phyloP scores from a whole-genome alignment of 495 filamentous ascomycete genomes.

The Margaritispora aquatica region DNA sequence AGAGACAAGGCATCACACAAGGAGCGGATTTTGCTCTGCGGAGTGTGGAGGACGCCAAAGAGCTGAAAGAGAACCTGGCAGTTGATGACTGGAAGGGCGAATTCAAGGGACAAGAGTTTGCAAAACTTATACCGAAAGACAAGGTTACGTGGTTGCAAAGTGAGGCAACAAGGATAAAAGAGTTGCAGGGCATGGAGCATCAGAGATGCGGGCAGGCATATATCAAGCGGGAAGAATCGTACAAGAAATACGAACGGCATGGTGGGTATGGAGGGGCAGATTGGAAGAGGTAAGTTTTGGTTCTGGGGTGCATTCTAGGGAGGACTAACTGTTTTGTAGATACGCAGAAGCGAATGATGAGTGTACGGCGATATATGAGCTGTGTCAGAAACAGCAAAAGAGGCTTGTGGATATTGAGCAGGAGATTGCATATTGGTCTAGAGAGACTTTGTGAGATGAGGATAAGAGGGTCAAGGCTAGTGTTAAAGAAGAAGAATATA shows the following conservation, averaged over 20 bases:
- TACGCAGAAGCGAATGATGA: neutral
- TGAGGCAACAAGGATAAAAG: constrained; percentile 6
- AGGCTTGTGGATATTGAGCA: neutral
- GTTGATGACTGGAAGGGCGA: constrained; percentile 5
- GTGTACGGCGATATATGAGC: neutral
- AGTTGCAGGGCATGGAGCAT: constrained; percentile 4
- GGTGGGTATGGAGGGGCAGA: constrained; percentile 8
- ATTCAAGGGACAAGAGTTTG: constrained; percentile 1
- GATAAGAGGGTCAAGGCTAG: neutral
- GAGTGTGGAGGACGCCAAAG: neutral
- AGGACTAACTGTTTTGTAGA: neutral
- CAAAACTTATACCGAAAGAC: neutral
- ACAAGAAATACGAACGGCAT: constrained; percentile 5
- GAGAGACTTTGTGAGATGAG: neutral
- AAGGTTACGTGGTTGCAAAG: constrained; percentile 4
- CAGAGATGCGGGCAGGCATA: constrained; percentile 12
- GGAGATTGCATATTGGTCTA: constrained; percentile 11
- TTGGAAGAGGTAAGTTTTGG: constrained; percentile 7
- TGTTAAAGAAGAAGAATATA: too few relatives aligned
- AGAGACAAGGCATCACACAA: neutral
- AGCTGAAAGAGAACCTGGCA: neutral
- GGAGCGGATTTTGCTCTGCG: neutral
- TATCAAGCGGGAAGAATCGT: constrained; percentile 8
- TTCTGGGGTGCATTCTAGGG: neutral
- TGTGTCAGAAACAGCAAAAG: constrained; percentile 1